Percentiles rank a stretch among this genome's conserved stretches.
Conservation (phyloP, 352 stramenopile genomes). For the Phytophthora ramorum region DNA sequence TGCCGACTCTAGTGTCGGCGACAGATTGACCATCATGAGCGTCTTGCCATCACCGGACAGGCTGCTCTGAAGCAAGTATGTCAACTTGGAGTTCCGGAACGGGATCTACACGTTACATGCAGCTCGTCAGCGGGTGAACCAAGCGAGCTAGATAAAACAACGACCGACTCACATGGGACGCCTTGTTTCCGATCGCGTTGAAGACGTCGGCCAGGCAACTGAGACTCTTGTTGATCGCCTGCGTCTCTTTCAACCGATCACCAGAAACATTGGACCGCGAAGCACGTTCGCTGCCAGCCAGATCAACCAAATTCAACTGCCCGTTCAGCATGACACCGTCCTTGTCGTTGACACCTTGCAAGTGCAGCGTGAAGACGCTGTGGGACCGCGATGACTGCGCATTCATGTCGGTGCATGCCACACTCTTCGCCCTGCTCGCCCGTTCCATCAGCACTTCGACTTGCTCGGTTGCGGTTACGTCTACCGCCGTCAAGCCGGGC, state of each 20-base stretch:
- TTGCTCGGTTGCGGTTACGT: slow-evolving; percentile 62
- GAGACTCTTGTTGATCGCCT: slow-evolving; percentile 99
- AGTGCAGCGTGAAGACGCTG: slow-evolving; percentile 81
- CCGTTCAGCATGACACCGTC: slow-evolving; percentile 72
- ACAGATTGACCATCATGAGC: slow-evolving; percentile 99
- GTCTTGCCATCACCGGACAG: slow-evolving; percentile 98
- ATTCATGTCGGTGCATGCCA: slow-evolving; percentile 96
- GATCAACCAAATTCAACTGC: slow-evolving; percentile 81
- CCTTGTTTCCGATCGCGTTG: slow-evolving; percentile 95
- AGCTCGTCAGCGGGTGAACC: neutral
- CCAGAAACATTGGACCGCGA: slow-evolving; percentile 89
- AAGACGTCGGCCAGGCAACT: slow-evolving; percentile 99
- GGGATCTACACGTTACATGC: slow-evolving; percentile 79
- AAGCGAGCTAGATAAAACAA: neutral
- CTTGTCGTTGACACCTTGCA: slow-evolving; percentile 86
- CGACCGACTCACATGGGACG: slow-evolving; percentile 84
- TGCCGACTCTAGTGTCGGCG: slow-evolving; percentile 94
- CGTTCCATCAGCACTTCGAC: slow-evolving; percentile 84
- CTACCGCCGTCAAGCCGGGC: slow-evolving; percentile 61
- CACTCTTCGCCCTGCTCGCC: slow-evolving; percentile 68
- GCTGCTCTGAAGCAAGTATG: slow-evolving; percentile 98
- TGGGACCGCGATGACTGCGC: slow-evolving; percentile 81
- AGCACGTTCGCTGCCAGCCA: slow-evolving; percentile 83
- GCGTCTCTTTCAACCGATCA: slow-evolving; percentile 96
- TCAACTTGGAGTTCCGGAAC: slow-evolving; percentile 99